Base-by-base conservation (phyloP, 441 rosid genomes). In the Gossypium laxum region DNA sequence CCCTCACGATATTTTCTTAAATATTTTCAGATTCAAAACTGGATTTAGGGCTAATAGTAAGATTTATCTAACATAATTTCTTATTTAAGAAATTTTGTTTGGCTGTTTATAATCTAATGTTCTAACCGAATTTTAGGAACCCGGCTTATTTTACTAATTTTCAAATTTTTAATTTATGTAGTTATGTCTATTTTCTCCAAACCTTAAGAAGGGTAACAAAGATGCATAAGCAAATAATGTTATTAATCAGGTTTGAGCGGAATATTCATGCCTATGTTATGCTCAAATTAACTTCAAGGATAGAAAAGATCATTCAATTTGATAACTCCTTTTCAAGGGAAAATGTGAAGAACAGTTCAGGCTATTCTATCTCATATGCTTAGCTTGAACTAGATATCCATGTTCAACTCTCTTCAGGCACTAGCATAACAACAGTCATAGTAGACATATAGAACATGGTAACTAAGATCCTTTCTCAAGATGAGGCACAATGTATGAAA, bases 381-480 rank as follows among this genome's bases (percentile, higher is more conserved):
- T 43, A 43, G 32, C 52, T 64, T 64, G 52, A 63, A 63, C 52
- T 11, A 63, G 3, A 63, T 63, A 22, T 63, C 26, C 54, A 64
- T 19, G 54, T 64, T 43, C 2, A 8, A 43, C 28, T 12, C 45
- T 63, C 11, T 64, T 64, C 11, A 2, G 69, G 12, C 34, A 64
- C 7, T 19, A 64, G 69, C 34, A 43, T 19, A 64, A 43, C 11
- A 3, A 5, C 6, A 64, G 54, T 19, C 32, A 64, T 12, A 11
- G 17, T 4, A 64, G 54, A 21, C 26, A 43, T 43, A 63, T 11
- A 63, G 21, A 43, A 64, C 48, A 48, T 10, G 15, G 60, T 4
- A 51, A 67, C 59, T 50, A 11, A 8, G 45, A 1, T 26, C 32
- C 71, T 50, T 51, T 48, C 38, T 28, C 26, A 51, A 51, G 58